Conservation (phyloP, 2,329 filamentous ascomycete species). For the Plenodomus biglobosus region DNA sequence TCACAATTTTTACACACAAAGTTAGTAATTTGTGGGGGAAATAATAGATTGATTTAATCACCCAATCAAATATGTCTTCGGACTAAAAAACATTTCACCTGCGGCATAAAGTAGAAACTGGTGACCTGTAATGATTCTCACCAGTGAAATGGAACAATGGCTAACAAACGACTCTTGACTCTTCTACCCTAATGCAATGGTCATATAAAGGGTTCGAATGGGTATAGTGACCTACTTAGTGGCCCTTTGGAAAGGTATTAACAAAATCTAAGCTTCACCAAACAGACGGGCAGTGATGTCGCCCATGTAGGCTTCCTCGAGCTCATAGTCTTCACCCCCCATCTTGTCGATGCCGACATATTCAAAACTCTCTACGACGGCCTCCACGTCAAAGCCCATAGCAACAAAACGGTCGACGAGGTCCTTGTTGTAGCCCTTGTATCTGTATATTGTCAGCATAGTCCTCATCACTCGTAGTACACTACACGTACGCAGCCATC, state of each 20-base stretch:
- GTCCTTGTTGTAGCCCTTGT: conserved; percentile 82
- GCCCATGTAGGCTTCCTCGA: conserved; percentile 89
- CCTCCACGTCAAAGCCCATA: conserved; percentile 89
- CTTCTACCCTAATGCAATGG: no score
- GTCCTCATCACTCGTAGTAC: no score
- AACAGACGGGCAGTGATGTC: conserved; percentile 85
- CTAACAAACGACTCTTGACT: not conserved
- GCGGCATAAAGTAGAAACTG: no score
- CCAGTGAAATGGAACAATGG: not conserved
- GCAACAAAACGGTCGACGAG: conserved; percentile 79
- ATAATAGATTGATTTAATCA: not conserved
- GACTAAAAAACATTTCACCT: not conserved
- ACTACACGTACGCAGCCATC: conserved; percentile 54
- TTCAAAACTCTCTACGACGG: conserved; percentile 82
- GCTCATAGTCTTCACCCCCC: conserved; percentile 74
- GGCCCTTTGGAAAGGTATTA: not conserved
- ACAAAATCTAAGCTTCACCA: conserved; percentile 60
- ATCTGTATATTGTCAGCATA: conserved; percentile 56
- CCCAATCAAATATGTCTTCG: not conserved
- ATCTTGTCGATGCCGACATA: conserved; percentile 79
- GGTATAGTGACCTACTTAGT: not conserved
- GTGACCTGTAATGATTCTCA: not conserved
- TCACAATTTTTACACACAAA: not conserved
- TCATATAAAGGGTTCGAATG: not conserved
- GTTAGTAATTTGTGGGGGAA: not conserved